Evolutionary conservation across 495 filamentous ascomycete species (phyloP), one percentile per base, ranked within the genome.

Genomic region (Rhizodiscina lignyota): DNA sequence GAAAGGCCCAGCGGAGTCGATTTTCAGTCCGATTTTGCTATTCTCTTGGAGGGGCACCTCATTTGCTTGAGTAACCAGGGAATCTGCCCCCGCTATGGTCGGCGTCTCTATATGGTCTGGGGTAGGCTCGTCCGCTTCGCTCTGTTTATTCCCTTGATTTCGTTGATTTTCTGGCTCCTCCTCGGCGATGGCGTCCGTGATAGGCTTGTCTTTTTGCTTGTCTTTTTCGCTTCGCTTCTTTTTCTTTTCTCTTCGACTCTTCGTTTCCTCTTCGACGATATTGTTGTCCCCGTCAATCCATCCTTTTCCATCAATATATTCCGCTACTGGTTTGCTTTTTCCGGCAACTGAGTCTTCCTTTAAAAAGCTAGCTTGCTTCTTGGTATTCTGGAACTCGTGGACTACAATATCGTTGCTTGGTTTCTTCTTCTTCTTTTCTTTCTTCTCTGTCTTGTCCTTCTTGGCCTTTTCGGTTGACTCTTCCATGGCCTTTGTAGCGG

Each of bases 231-330:
- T 35, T 47, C 35, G 17, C 23, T 22, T 4, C 35, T 10, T 18
- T 49, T 39, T 0, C 39, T 36, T 43, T 32, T 27, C 40, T 35
- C 37, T 53, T 24, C 35, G 44, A 3, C 32, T 39, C 27, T 47
- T 55, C 46, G 41, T 46, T 43, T 47, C 41, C 34, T 39, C 49
- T 62, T 94, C 77, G 6, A 89, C 72, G 16, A 94, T 48, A 35
- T 76, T 72, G 2, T 85, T 89, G 13, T 72, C 59, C 43, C 72
- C 69, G 49, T 94, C 80, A 3, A 92, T 64, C 89, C 89, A 94
- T 0, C 89, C 87, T 43, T 81, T 80, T 12, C 74, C 83, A 20
- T 94, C 74, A 13, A 79, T 58, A 50, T 67, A 84, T 35, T 72
- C 66, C 5, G 47, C 47, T 5, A 53, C 50, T 10, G 46, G 53